Evolutionary conservation across 345 rosid species (phyloP), one percentile per base, ranked within the genome.

Genomic region (Eucalyptus shirleyi): DNA sequence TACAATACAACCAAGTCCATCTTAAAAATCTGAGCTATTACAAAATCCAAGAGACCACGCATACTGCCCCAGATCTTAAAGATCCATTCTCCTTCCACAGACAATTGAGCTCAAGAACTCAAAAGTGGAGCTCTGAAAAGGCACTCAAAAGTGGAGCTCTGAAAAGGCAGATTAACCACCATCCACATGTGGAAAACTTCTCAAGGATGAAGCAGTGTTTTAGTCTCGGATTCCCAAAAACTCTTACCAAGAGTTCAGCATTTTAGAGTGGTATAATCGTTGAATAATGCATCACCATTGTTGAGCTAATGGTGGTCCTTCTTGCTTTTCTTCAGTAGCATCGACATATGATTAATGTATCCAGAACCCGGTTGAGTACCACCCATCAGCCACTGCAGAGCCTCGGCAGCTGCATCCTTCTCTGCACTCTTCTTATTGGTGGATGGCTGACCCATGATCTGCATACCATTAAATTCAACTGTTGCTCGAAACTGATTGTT

Each of bases 401-500:
- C 98, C 93, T 96, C 97, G 30, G 98, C 97, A 30, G 98, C 99
- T 24, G 99, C 99, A 91, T 98, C 99, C 88, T 98, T 98, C 94
- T 98, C 99, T 4, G 99, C 99, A 87, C 92, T 94, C 91, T 97
- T 98, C 95, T 98, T 98, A 94, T 95, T 96, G 94, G 89, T 93
- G 94, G 95, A 96, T 90, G 98, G 98, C 89, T 93, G 96, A 51
- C 99, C 99, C 93, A 93, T 95, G 87, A 95, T 93, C 91, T 95
- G 94, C 93, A 93, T 93, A 60, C 95, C 97, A 37, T 95, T 96
- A 90, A 96, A 96, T 91, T 94, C 97, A n/a, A 97, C 98, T 7
- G 95, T 91, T 50, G 99, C 89, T 89, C 87, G 93, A 89, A 97
- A 98, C 90, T 94, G 98, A 90, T 90, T 93, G 92, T 94, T 96